Evolutionary conservation across 169 alveolate species (phyloP).

Genomic region (Cystoisospora suis): DNA sequence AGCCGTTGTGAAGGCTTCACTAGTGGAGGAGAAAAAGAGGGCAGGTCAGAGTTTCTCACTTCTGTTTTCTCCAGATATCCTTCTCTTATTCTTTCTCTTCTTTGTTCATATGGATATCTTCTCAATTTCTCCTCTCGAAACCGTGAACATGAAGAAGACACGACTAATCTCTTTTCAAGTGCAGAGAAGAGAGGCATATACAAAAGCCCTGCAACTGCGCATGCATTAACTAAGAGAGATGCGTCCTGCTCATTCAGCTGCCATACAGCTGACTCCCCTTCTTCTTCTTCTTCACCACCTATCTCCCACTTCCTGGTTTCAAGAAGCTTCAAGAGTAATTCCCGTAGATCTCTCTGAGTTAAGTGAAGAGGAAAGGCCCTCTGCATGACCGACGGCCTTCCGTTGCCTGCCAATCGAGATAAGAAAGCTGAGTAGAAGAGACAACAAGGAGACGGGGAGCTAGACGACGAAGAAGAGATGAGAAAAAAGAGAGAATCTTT

Average conservation of each 20-base stretch:
- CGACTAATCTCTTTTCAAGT: neutral
- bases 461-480: neutral
- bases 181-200: slow-evolving; percentile 3
- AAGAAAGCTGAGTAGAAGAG: neutral
- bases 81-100: no score
- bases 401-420: neutral
- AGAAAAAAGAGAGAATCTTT: neutral
- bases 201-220: neutral
- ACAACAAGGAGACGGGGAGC: neutral
- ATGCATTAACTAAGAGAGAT: neutral
- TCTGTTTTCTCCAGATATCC: no score
- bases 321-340: neutral
- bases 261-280: neutral
- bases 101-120: no score
- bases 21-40: no score
- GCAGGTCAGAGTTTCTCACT: no score
- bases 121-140: no score
- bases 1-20: neutral
- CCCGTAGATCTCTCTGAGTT: neutral
- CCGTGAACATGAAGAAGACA: no score
- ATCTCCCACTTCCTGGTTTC: no score
- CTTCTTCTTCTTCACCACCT: no score
- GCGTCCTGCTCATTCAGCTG: slow-evolving; percentile 22
- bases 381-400: neutral
- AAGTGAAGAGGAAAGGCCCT: neutral